These are phyloP conservation scores for Sutorius eximius DNA, from an alignment of 1,284 basidiomycete species.

Conservation along the genomic window DNA sequence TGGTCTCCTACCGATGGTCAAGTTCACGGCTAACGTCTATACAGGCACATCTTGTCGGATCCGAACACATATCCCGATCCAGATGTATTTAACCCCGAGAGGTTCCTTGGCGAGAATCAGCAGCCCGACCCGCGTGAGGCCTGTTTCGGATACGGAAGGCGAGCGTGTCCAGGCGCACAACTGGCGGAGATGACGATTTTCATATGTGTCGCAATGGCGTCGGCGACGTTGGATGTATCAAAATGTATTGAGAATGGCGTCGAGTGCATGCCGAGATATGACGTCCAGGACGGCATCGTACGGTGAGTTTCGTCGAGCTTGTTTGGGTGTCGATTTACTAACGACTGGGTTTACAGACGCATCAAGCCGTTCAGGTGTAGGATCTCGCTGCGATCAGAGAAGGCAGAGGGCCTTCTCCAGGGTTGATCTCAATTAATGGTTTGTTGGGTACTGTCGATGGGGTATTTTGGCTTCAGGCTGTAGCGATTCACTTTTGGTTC, in stretches of 20 bases:
- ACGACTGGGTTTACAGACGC: neutral
- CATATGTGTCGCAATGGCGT: slow-evolving; percentile 16
- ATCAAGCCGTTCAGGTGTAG: slow-evolving; percentile 11
- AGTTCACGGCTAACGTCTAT: neutral
- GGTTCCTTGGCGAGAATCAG: slow-evolving; percentile 13
- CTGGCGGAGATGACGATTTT: slow-evolving; percentile 16
- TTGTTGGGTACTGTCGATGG: no score
- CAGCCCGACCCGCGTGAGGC: slow-evolving; percentile 12
- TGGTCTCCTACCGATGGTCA: neutral
- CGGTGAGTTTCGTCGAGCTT: neutral
- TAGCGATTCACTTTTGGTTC: no score
- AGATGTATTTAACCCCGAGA: slow-evolving; percentile 14
- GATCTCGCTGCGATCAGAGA: slow-evolving; percentile 1
- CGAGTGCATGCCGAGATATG: slow-evolving; percentile 8
- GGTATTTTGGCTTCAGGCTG: no score
- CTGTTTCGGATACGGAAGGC: slow-evolving; percentile 21
- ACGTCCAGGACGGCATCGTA: slow-evolving; percentile 4
- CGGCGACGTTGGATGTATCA: slow-evolving; percentile 16
- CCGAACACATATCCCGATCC: slow-evolving; percentile 13
- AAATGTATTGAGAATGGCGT: slow-evolving; percentile 6
- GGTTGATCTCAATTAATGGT: no score
- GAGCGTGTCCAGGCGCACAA: slow-evolving; percentile 12
- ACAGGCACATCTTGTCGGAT: slow-evolving; percentile 14
- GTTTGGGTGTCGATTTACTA: neutral
- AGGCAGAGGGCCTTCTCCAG: neutral